Evolutionary conservation across 1,139 yeast species (phyloP).

Genomic region (Taphrina flavorubra): DNA sequence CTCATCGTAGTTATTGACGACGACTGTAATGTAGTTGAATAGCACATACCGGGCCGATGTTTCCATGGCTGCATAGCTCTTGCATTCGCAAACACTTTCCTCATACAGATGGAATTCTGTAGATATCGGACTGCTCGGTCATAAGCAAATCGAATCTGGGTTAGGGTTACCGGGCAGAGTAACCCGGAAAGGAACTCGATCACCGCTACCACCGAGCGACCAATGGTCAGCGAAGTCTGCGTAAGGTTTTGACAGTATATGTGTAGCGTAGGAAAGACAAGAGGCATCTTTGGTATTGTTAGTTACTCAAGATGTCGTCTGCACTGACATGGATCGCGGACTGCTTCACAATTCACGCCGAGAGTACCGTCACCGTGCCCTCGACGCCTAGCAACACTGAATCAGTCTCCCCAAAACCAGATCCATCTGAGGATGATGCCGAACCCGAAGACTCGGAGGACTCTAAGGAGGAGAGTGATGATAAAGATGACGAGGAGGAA

Average conservation of each 20-base stretch:
- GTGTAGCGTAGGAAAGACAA: not conserved
- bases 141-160: not conserved
- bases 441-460: constrained; percentile 11
- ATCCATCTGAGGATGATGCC: constrained; percentile 15
- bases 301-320: constrained; percentile 18
- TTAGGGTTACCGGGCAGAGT: constrained; percentile 14
- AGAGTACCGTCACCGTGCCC: constrained; percentile 29
- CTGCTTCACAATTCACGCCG: constrained; percentile 38
- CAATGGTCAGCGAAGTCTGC: constrained; percentile 1
- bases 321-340: constrained; percentile 38
- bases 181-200: not conserved
- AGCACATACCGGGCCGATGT: no score
- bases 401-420: constrained; percentile 30
- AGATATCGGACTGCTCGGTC: constrained; percentile 12
- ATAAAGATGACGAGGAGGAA: constrained; percentile 27
- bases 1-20: not conserved
- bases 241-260: not conserved
- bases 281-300: not conserved
- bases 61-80: no score
- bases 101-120: not conserved
- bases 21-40: no score
- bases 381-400: constrained; percentile 38
- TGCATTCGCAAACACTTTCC: not conserved
- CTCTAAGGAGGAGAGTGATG: constrained; percentile 11
- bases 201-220: not conserved